Evolutionary conservation across 176 grass and related monocot genomes (phyloP), one percentile per base, ranked within the genome.

Genomic region (Cocos nucifera): DNA sequence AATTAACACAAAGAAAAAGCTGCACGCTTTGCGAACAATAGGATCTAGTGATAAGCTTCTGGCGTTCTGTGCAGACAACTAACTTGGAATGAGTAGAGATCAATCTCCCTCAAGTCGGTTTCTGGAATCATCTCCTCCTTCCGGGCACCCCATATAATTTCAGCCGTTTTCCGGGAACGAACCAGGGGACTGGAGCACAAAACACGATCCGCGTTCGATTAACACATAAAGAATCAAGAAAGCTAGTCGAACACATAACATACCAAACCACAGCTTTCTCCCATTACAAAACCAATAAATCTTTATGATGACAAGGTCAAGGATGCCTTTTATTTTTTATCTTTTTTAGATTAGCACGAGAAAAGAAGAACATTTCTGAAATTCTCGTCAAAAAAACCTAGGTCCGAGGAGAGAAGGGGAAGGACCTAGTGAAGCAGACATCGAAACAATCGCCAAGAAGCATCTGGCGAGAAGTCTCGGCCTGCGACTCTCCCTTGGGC

Each of bases 1-100:
- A 3, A 22, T 39, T 53, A 19, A 2, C 12, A 53, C 27, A 19
- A 25, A 7, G 6, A 48, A 63, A 24, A 66, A 28, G 27, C 8
- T 44, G 35, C 35, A 44, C 2, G 0, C 35, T 44, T 44, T 44
- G 8, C 35, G 35, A 44, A 44, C 9, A 44, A 39, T 3, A 44
- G 35, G 9, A 44, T 44, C 8, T 44, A 44, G 35, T 44, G 5
- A 44, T 44, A 12, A 44, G 35, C 10, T 44, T 44, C 35, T 12
- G 9, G 2, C 35, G 2, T 44, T 44, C 35, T 44, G 12, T 12
- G 35, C 35, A 44, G 10, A 12, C 9, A 4, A 29, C 77, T 58
- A 17, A 90, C 87, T 81, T 92, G 87, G 60, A 92, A 98, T 3
- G 93, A 92, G 64, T 92, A 98, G 48, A 92, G 93, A 60, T 98